Base-by-base conservation (phyloP, 2,329 filamentous ascomycete species). In the Leptographium galeiforme region DNA sequence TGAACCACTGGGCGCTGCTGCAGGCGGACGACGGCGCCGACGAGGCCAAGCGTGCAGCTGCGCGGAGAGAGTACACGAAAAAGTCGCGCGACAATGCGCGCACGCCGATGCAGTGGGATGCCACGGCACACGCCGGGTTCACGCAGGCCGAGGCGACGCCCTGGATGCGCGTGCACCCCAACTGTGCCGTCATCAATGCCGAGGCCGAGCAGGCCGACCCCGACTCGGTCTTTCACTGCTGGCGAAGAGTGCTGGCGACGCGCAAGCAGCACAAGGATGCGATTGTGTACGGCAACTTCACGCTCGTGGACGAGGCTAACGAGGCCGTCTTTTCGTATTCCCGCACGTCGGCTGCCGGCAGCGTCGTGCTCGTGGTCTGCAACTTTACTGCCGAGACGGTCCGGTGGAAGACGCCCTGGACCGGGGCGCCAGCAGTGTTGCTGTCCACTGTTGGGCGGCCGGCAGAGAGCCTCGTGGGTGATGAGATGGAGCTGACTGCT, bases 21-120 rank as follows among this genome's bases (percentile, higher is more conserved):
- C 36, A 48, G 34, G 33, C 3, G 8, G 48, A 32, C 12, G 19
- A 41, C 19, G 18, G 25, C 6, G 8, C 7, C 25, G 16, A 47
- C 4, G 43, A 30, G 2, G 48, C 25, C 33, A n/a, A 34, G 14
- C 44, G 19, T 7, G 45, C 38, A 16, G 30, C 36, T 6, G 33
- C 36, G 8, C 48, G 43, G 8, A 6, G n/a, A 11, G 53, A 54
- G 25, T 54, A 54, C 18, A 16, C 33, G 0, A 46, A 54, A 2
- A 54, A 54, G 36, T 54, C 53, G 10, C 53, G 53, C 19, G 53
- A 54, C 53, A 54, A 54, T 12, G 53, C 53, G 3, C 53, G 53
- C 25, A 54, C 53, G 30, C 53, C 48, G 3, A 54, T 54, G 53
- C 53, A 54, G 32, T 54, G 53, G 53, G 52, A 54, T 12, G 13